phyloP scores from a whole-genome alignment of 2,329 filamentous ascomycete species.

The Aspergillus quadricinctus region DNA sequence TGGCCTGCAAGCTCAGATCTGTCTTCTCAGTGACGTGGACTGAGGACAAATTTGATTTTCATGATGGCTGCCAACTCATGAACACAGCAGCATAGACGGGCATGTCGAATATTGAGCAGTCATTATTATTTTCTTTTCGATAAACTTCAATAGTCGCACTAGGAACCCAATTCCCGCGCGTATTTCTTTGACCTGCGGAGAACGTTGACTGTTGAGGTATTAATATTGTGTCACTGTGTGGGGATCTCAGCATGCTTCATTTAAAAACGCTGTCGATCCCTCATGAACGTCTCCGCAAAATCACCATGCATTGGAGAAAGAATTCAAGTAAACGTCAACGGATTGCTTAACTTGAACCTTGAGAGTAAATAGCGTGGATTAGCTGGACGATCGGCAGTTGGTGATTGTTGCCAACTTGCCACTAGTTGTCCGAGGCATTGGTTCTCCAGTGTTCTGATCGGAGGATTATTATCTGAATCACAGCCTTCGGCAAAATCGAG shows the following conservation, averaged over 20 bases:
- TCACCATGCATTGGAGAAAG: background rate
- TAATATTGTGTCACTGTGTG: no score
- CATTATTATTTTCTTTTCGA: no score
- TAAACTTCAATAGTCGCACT: background rate
- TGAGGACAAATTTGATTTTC: background rate
- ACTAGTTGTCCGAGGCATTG: background rate
- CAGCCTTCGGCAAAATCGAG: background rate
- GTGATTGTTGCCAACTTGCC: background rate
- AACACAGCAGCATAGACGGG: background rate
- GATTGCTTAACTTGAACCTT: constrained; percentile 5
- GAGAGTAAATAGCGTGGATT: constrained; percentile 2
- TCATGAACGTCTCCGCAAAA: background rate
- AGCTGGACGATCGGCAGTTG: constrained; percentile 6
- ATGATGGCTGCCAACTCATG: background rate
- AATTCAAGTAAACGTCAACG: constrained; percentile 4
- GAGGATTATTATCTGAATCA: background rate
- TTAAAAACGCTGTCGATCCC: background rate
- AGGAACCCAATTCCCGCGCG: background rate
- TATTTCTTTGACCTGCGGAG: background rate
- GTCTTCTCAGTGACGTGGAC: background rate
- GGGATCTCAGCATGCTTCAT: background rate
- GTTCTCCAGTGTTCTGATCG: background rate
- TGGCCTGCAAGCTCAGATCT: background rate
- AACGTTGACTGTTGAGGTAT: no score
- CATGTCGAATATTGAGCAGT: background rate